Base-by-base conservation (phyloP, 176 grass and related monocot species). In the Leersia perrieri region DNA sequence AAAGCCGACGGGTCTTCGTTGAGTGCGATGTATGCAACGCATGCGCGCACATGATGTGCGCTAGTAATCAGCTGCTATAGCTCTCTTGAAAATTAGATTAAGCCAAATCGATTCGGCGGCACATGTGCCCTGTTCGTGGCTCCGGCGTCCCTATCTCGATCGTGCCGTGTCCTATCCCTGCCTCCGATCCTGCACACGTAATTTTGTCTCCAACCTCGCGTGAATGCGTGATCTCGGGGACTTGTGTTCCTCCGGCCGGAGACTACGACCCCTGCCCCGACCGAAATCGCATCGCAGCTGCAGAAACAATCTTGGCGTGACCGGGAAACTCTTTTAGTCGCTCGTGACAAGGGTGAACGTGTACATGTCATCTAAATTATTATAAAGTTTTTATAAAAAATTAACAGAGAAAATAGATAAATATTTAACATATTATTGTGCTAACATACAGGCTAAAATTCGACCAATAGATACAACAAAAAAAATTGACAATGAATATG, bases 201-300 rank as follows among this genome's bases (percentile, higher is more conserved):
- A 22, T 61, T 45, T 23, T 42, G 51, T 41, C 67, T 39, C 11
- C 4, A 41, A 74, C 29, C 30, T n/a, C 26, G 66, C 66, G 74
- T 60, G 13, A 84, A 13, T 16, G 73, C 63, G 82, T 63, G n/a
- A 85, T 85, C 74, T n/a, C 40, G 38, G 38, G 83, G 15, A 74
- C 40, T 20, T 18, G 73, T 60, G 72, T 80, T 80, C 53, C 9
- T 58, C 53, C n/a, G 53, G 22, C 20, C 8, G n/a, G n/a, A 16
- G 11, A 41, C 12, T 30, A 66, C 12, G 49, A 32, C 34, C 65
- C 30, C 16, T 58, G 8, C 1, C 3, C 33, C 11, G 7, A 25
- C 22, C 53, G 25, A 58, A 58, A 58, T 58, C 53, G 0, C 53
- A 58, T 58, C 53, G 53, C 5, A 5, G n/a, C n/a, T 38, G 35